Evolutionary conservation across 148 eudicot species (phyloP), one percentile per base, ranked within the genome.

Genomic region (Pharnaceum exiguum): DNA sequence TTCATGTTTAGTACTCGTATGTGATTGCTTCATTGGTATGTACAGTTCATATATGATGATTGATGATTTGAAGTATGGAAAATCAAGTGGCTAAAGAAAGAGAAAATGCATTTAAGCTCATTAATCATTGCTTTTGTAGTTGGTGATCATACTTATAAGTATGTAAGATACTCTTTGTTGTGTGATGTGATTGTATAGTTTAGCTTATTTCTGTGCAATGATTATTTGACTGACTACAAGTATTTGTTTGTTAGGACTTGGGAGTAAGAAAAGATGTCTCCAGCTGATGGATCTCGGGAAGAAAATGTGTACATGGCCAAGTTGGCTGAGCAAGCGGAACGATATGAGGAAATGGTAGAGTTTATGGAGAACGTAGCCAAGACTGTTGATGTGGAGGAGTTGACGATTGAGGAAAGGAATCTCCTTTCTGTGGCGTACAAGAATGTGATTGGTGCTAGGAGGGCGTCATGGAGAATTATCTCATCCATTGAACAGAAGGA

Each of bases 281-380:
- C 60, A 65, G 54, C 7, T 3, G 70, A 69, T 48, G 73, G 54
- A 46, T 69, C 65, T 18, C 62, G 76, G 62, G 76, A 72, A 36
- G 76, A 72, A 21, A 54, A 66, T 55, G 70, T 72, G 9, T 67
- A 72, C 53, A 19, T 67, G 58, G 72, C 77, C 64, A 72, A 72
- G 28, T 56, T 72, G 63, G 77, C 77, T 3, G 77, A 72, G 55
- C 77, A 72, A 36, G 77, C 77, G 1, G 77, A 67, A 17, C 55
- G 77, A 52, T 72, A 72, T 7, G 77, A 72, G 59, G 77, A 72
- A 44, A 72, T 67, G 77, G 77, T 72, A 10, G 68, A 67, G 68
- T 72, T 61, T 44, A 72, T 72, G 77, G 77, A 72, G 63, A 72
- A 72, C 54, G 77, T 72, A 1, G 77, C 66, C 0, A 65, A 71